phyloP scores from a whole-genome alignment of 139 green algal genomes.

The Picochlorum sp. region DNA sequence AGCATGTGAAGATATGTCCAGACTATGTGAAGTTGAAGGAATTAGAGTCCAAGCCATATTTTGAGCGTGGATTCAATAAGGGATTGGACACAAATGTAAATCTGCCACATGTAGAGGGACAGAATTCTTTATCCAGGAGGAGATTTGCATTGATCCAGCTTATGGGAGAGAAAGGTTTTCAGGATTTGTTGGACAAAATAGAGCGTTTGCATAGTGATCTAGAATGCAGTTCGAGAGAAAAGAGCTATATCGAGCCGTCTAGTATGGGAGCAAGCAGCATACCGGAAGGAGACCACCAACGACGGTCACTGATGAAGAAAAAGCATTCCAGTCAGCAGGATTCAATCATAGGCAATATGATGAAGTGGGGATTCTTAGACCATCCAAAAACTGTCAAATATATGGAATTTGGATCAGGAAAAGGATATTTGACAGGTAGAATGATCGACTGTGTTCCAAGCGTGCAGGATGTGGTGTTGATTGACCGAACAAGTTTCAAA shows the following conservation, averaged over 20 bases:
- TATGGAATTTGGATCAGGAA: conserved; percentile 64
- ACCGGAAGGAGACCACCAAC: conserved; percentile 28
- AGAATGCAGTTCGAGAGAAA: too few relatives aligned
- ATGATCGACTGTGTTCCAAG: conserved; percentile 17
- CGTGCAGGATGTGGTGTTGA: conserved; percentile 17
- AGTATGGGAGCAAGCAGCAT: not conserved
- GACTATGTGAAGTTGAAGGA: not conserved
- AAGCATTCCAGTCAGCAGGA: conserved; percentile 13
- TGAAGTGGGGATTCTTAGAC: conserved; percentile 11
- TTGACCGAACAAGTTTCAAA: conserved; percentile 35
- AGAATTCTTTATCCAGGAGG: too few relatives aligned
- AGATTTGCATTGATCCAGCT: not conserved
- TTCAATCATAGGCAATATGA: conserved; percentile 17
- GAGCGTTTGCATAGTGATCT: too few relatives aligned
- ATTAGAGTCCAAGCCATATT: not conserved
- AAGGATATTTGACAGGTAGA: conserved; percentile 55
- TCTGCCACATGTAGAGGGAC: too few relatives aligned
- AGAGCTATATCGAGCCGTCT: too few relatives aligned
- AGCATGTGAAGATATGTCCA: conserved; percentile 1
- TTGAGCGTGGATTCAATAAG: not conserved
- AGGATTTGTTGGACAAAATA: too few relatives aligned
- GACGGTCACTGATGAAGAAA: conserved; percentile 2
- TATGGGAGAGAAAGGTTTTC: too few relatives aligned
- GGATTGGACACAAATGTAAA: too few relatives aligned
- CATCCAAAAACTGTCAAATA: conserved; percentile 9